phyloP scores from a whole-genome alignment of 208 protist species.

The Trypanosoma scelopori region DNA sequence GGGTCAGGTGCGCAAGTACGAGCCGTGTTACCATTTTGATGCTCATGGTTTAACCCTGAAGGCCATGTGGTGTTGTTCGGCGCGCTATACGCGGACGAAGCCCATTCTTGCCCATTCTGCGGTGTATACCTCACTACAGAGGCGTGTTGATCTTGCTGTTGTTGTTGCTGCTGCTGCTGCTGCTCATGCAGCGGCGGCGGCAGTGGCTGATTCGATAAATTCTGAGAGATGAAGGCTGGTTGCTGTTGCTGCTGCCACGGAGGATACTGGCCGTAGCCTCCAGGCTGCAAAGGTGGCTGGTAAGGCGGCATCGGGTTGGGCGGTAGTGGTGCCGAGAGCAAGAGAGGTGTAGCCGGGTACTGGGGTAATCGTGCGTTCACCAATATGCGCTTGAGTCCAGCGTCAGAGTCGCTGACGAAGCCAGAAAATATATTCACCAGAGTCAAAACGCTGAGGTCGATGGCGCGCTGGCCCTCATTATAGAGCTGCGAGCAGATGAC shows the following conservation, averaged over 20 bases:
- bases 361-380: constrained; percentile 43
- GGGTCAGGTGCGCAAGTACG: too few relatives aligned
- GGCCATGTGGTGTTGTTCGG: too few relatives aligned
- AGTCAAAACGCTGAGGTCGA: constrained; percentile 63
- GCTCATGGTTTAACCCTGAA: too few relatives aligned
- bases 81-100: too few relatives aligned
- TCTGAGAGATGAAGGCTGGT: not conserved
- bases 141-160: not conserved
- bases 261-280: not conserved
- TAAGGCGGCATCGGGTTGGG: constrained; percentile 38
- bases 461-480: constrained; percentile 48
- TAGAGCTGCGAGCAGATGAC: constrained; percentile 65
- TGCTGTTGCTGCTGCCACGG: constrained; percentile 15
- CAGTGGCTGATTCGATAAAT: not conserved
- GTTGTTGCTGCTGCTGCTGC: not conserved
- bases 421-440: constrained; percentile 50
- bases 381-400: constrained; percentile 54
- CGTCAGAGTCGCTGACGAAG: constrained; percentile 50
- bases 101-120: not conserved
- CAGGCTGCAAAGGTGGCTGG: constrained; percentile 18
- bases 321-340: constrained; percentile 54
- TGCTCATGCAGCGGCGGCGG: not conserved
- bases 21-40: too few relatives aligned
- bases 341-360: constrained; percentile 45
- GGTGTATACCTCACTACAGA: too few relatives aligned